These are phyloP conservation scores for Lyophyllum decastes DNA, from an alignment of 768 basidiomycete genomes.

Conservation along the genomic window DNA sequence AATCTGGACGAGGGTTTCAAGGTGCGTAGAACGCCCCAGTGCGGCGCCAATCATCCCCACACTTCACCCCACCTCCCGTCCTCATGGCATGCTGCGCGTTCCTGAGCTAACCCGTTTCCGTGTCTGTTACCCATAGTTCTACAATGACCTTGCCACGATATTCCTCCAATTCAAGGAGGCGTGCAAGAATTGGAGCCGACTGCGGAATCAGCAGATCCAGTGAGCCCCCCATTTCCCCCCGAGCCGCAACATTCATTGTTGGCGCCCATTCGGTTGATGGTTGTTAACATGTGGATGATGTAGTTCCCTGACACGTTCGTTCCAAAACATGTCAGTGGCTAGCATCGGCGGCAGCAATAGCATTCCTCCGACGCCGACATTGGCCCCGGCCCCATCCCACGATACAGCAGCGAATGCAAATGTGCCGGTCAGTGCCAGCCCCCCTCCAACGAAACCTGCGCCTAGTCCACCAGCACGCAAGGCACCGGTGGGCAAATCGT, in stretches of 20 bases:
- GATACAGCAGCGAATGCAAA: not conserved
- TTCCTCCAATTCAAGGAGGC: slow-evolving; percentile 73
- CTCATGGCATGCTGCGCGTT: not conserved
- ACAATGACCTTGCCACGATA: slow-evolving; percentile 80
- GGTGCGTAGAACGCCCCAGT: slow-evolving; percentile 38
- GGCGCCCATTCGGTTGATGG: not conserved
- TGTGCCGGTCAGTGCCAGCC: not conserved
- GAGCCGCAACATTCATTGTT: not conserved
- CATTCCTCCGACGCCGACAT: not conserved
- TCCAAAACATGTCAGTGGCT: slow-evolving; percentile 38
- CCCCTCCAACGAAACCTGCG: slow-evolving; percentile 1
- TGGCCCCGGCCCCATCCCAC: not conserved
- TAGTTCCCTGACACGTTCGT: slow-evolving; percentile 43
- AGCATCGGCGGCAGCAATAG: not conserved
- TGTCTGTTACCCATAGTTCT: slow-evolving; percentile 58
- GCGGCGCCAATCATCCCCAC: not conserved
- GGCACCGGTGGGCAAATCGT: slow-evolving; percentile 25
- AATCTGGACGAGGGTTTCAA: slow-evolving; percentile 91
- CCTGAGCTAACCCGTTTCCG: not conserved
- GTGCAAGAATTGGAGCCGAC: slow-evolving; percentile 74
- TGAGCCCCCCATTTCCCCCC: slow-evolving; percentile 34
- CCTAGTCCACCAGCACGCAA: slow-evolving; percentile 12
- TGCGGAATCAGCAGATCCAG: slow-evolving; percentile 76
- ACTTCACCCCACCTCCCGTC: not conserved
- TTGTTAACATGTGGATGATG: slow-evolving; percentile 1